phyloP scores from a whole-genome alignment of 1,139 yeast genomes.

The Sugiyamaella xylanicola region DNA sequence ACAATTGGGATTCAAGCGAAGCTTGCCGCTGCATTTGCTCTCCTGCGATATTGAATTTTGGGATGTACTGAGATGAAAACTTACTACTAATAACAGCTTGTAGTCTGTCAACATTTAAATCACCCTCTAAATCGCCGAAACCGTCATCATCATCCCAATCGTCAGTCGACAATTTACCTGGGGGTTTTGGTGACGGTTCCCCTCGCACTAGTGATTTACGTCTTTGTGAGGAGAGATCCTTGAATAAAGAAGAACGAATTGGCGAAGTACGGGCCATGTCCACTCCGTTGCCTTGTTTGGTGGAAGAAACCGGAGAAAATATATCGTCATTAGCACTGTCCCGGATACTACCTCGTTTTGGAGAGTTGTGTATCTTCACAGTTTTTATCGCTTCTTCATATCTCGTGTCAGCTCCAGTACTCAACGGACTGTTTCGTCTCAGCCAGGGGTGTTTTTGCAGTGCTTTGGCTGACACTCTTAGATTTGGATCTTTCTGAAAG shows the following conservation, averaged over 20 bases:
- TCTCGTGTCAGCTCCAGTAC: conserved; percentile 24
- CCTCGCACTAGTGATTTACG: background rate
- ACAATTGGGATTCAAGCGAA: conserved; percentile 15
- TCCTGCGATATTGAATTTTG: background rate
- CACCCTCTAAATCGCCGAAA: conserved; percentile 37
- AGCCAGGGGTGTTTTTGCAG: conserved; percentile 69
- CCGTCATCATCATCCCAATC: conserved; percentile 29
- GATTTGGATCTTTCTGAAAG: conserved; percentile 71
- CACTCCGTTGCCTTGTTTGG: background rate
- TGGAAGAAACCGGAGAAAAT: background rate
- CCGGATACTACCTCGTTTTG: conserved; percentile 17
- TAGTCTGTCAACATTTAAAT: conserved; percentile 31
- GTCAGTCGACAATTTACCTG: background rate
- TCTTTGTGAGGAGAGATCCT: conserved; percentile 6
- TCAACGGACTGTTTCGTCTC: conserved; percentile 30
- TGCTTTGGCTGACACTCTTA: conserved; percentile 59
- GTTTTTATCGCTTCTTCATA: conserved; percentile 41
- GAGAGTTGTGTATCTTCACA: conserved; percentile 38
- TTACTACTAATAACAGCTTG: conserved; percentile 18
- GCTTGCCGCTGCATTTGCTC: conserved; percentile 8
- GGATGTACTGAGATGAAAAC: conserved; percentile 1
- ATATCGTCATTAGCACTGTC: conserved; percentile 10
- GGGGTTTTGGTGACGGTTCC: background rate
- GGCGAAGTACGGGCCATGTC: background rate
- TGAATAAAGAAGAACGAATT: conserved; percentile 11